phyloP scores from a whole-genome alignment of 1,284 basidiomycete species.

The Moesziomyces sp. region DNA sequence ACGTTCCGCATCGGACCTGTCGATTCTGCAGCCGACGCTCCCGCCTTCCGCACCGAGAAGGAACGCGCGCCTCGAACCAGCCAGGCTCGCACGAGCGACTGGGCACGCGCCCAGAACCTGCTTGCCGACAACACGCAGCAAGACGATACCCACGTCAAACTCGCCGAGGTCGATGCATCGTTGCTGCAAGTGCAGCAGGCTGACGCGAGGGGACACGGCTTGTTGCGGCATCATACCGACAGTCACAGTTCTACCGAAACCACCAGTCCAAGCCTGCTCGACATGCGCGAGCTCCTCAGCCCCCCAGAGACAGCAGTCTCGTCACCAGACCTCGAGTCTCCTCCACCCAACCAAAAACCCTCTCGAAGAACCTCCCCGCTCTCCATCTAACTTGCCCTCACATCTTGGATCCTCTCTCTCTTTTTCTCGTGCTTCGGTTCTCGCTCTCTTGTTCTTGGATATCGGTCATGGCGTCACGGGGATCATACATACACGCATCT shows the following conservation, averaged over 20 bases:
- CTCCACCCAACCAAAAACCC: slow-evolving; percentile 2
- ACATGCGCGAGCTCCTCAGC: slow-evolving; percentile 22
- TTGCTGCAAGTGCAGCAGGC: neutral
- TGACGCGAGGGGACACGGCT: neutral
- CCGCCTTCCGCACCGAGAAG: neutral
- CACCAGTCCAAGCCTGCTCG: slow-evolving; percentile 18
- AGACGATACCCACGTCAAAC: neutral
- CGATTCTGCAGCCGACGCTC: too few species aligned
- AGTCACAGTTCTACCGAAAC: slow-evolving; percentile 29
- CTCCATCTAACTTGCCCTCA: neutral
- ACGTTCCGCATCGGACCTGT: slow-evolving; percentile 17
- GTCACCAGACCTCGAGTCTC: slow-evolving; percentile 29
- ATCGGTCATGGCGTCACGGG: slow-evolving; percentile 4
- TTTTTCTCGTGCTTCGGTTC: neutral
- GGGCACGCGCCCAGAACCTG: slow-evolving; percentile 29
- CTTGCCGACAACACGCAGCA: neutral
- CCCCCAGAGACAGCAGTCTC: slow-evolving; percentile 32
- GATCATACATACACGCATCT: slow-evolving; percentile 8
- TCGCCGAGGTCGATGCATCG: slow-evolving; percentile 1
- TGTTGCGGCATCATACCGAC: slow-evolving; percentile 17
- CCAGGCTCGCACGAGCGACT: slow-evolving; percentile 32
- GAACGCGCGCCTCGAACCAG: slow-evolving; percentile 6
- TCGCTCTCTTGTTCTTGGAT: neutral
- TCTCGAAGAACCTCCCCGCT: neutral
- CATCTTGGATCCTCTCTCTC: neutral